Base-by-base conservation (phyloP, 1,284 basidiomycete genomes). In the Ustilago nuda region DNA sequence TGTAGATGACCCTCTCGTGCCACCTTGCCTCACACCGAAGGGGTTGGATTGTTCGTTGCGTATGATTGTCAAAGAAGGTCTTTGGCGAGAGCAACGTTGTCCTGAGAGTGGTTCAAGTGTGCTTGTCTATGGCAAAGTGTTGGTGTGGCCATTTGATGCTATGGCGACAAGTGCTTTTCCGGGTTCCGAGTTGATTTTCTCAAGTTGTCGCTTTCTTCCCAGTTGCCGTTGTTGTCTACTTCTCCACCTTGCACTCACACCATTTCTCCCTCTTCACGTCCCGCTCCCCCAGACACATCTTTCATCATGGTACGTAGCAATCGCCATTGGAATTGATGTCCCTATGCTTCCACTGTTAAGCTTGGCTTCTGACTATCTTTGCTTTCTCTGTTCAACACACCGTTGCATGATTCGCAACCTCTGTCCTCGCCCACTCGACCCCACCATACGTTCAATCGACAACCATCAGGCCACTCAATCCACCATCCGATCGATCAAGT, bases 401-500 rank as follows among this genome's bases (percentile, higher is more conserved):
- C n/a, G 11, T 13, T 23, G 8, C 33, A 58, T 35, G 32, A 8
- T 30, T 56, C 30, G 2, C 2, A 27, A 15, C 9, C 51, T 52
- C 23, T 17, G 37, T 30, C 53, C 36, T 43, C 55, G 32, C 32
- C 23, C 41, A n/a, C 36, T 12, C 50, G 17, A n/a, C n/a, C n/a
- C 36, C 27, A 12, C 12, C 32, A 13, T 53, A 48, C 43, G 30
- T 30, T 27, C 4, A 15, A 19, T 3, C 23, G 23, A 27, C 23
- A 27, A 27, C 23, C 23, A 27, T 39, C 48, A 78, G 72, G 71
- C 71, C 30, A 75, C 66, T 30, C 72, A 78, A 51, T 85, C 84
- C 55, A 82, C 84, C 51, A 84, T 85, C 61, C 83, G 82, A n/a
- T 92, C 91, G 81, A 98, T 98, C 90, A 94, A 91, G 89, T 89